phyloP scores from a whole-genome alignment of 2,329 filamentous ascomycete species.

The Phyllosticta capitalensis region DNA sequence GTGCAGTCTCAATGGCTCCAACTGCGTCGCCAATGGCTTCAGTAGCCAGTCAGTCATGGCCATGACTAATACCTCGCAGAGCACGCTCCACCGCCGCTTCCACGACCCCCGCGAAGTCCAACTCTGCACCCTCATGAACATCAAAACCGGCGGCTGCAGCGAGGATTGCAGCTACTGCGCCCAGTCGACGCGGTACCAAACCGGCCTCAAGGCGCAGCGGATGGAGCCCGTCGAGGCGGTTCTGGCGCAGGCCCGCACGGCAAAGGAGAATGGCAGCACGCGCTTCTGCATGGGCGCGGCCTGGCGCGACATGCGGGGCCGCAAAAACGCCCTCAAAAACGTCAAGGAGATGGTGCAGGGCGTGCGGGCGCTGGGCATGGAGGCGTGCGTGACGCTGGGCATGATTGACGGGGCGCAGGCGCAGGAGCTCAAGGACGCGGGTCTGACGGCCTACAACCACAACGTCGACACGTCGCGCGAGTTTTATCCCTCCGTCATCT shows the following conservation, averaged over 20 bases:
- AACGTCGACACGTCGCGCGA: constrained; percentile 86
- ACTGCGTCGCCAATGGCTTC: not conserved
- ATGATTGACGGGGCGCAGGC: constrained; percentile 83
- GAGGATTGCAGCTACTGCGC: constrained; percentile 93
- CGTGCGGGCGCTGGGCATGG: constrained; percentile 74
- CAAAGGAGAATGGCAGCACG: constrained; percentile 75
- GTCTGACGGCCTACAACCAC: constrained; percentile 87
- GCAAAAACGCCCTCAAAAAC: constrained; percentile 73
- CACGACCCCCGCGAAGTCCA: constrained; percentile 77
- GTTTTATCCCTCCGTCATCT: constrained; percentile 79
- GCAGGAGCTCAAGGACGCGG: constrained; percentile 70
- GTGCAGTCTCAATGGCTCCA: not conserved
- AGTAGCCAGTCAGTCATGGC: not conserved
- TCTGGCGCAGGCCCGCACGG: constrained; percentile 64
- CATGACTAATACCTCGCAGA: constrained; percentile 38
- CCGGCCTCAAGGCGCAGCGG: constrained; percentile 70
- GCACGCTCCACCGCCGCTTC: constrained; percentile 70
- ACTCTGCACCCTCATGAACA: constrained; percentile 93
- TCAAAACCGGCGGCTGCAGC: constrained; percentile 86
- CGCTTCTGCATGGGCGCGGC: constrained; percentile 94
- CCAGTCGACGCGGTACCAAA: constrained; percentile 71
- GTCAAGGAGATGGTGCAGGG: constrained; percentile 80
- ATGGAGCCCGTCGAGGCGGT: constrained; percentile 74
- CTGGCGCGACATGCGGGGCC: constrained; percentile 88
- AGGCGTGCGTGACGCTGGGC: constrained; percentile 84